Evolutionary conservation across 768 basidiomycete species (phyloP).

Genomic region (Glaciozyma martinii): DNA sequence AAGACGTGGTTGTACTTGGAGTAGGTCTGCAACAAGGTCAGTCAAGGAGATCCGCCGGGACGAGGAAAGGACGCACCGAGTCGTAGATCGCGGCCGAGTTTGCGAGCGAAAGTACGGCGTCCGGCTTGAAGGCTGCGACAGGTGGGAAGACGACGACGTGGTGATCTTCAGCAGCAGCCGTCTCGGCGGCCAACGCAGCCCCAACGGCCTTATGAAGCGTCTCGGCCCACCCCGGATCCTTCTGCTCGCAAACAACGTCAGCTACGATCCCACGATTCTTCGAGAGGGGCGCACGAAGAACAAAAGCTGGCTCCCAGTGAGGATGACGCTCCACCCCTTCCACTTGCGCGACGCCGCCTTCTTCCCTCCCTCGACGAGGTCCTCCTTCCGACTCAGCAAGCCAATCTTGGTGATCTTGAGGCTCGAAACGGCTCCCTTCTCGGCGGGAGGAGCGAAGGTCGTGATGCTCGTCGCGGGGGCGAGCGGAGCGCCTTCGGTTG

Average conservation of each 20-base stretch:
- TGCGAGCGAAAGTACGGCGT: constrained; percentile 71
- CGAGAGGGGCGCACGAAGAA: constrained; percentile 50
- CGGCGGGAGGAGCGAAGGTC: constrained; percentile 16
- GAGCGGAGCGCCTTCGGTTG: constrained; percentile 15
- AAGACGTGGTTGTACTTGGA: constrained; percentile 61
- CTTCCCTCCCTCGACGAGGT: constrained; percentile 63
- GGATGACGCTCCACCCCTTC: constrained; percentile 71
- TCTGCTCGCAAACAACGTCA: constrained; percentile 2
- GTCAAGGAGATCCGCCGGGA: constrained; percentile 1
- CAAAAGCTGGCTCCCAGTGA: constrained; percentile 82
- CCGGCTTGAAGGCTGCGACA: constrained; percentile 51
- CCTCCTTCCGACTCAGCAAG: constrained; percentile 66
- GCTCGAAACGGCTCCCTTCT: constrained; percentile 28
- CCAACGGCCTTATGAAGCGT: constrained; percentile 14
- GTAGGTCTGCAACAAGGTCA: constrained; percentile 21
- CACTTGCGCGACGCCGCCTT: constrained; percentile 73
- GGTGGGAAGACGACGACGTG: constrained; percentile 22
- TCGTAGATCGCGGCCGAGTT: constrained; percentile 75
- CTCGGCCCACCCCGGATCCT: constrained; percentile 20
- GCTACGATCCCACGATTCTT: not conserved
- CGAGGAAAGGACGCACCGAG: constrained; percentile 31
- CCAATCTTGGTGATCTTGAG: constrained; percentile 75
- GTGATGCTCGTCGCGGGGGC: constrained; percentile 12
- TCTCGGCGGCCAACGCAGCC: not conserved
- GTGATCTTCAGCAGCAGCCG: constrained; percentile 22